Evolutionary conservation across 2,329 filamentous ascomycete genomes (phyloP), one percentile per base, ranked within the genome.

Genomic region (Fusarium tricinctum): DNA sequence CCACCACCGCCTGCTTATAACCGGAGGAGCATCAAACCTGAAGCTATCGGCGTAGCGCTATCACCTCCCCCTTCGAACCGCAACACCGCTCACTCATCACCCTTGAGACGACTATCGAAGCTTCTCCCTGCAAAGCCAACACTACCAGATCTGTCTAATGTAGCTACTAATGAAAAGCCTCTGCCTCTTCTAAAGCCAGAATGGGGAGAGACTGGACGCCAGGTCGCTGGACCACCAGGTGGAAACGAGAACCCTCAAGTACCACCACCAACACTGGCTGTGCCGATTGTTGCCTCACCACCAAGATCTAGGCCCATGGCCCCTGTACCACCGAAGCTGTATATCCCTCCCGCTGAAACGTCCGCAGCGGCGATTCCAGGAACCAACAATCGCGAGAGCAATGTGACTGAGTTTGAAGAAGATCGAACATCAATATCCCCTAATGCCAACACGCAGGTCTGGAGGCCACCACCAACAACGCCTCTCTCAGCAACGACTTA

Each of bases 341-440:
- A 74, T 22, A 78, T 78, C 20, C 76, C 76, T 14, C 42, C 58
- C n/a, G 22, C 63, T 12, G 58, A 59, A 33, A 30, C 43, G 23
- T 45, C 57, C 15, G 38, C 49, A n/a, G 40, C 49, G 43, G 46
- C 40, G 32, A 40, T 44, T 26, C 51, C 48, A 19, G 51, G 52
- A 15, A 51, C 42, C 14, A 52, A 66, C 38, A 73, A 76, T 12
- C 78, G 78, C 22, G 80, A 83, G 57, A 83, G 85, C 75, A 78
- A 82, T 58, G 77, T 85, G 65, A 83, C 85, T 10, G 81, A 88
- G 75, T 84, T 87, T 59, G 84, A 87, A 63, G 82, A 87, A 75
- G 82, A 84, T 61, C 76, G 77, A 58, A 48, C 78, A 70, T 77
- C 81, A 44, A 45, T 72, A 46, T 76, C 78, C 5, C 74, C 73